Evolutionary conservation across 768 basidiomycete species (phyloP).

Genomic region (Boletus speciosus): DNA sequence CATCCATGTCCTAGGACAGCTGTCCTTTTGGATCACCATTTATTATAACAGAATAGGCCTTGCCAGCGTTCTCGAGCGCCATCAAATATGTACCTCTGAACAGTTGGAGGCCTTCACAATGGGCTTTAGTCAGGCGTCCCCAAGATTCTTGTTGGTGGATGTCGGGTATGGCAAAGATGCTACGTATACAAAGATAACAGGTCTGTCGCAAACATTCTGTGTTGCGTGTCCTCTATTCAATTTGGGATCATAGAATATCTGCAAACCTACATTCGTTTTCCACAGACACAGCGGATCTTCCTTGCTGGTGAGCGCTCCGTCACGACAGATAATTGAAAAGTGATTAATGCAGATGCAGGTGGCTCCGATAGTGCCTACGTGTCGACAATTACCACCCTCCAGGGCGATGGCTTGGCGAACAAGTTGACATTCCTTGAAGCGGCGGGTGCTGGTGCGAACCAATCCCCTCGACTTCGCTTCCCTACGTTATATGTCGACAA

Average conservation of each 20-base stretch:
- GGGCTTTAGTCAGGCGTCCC: slow-evolving; percentile 72
- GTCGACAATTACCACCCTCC: slow-evolving; percentile 53
- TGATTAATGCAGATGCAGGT: slow-evolving; percentile 36
- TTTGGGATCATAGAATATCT: slow-evolving; percentile 53
- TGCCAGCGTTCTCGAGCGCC: slow-evolving; percentile 45
- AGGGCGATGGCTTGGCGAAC: slow-evolving; percentile 57
- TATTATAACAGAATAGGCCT: slow-evolving; percentile 65
- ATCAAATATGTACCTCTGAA: slow-evolving; percentile 56
- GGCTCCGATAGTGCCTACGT: slow-evolving; percentile 54
- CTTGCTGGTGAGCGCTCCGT: slow-evolving; percentile 52
- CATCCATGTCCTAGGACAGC: slow-evolving; percentile 54
- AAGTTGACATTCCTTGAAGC: slow-evolving; percentile 64
- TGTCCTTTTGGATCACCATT: slow-evolving; percentile 74
- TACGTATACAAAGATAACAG: slow-evolving; percentile 67
- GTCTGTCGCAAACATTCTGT: slow-evolving; percentile 31
- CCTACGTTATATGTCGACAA: slow-evolving; percentile 53
- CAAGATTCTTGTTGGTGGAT: slow-evolving; percentile 68
- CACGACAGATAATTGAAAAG: background rate
- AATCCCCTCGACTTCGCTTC: slow-evolving; percentile 47
- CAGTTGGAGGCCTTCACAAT: slow-evolving; percentile 68
- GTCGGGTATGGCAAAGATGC: slow-evolving; percentile 62
- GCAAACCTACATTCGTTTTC: slow-evolving; percentile 65
- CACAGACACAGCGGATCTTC: slow-evolving; percentile 72
- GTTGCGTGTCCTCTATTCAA: background rate
- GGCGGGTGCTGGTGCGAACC: slow-evolving; percentile 39